Evolutionary conservation across 352 stramenopile species (phyloP).

Genomic region (Phytophthora cryptogea): DNA sequence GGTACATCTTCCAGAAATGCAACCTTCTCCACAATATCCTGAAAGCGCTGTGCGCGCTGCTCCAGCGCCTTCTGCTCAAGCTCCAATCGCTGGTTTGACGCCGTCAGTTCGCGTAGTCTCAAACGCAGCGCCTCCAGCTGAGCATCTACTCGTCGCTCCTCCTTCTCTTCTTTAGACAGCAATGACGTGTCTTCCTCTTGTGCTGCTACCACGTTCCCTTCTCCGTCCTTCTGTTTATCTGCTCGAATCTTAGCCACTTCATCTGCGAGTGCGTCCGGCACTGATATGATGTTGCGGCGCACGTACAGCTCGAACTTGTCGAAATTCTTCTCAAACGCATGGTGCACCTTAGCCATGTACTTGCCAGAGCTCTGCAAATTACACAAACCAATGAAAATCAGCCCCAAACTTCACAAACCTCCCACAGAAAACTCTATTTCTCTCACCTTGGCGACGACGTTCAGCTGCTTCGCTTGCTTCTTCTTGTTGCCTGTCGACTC

Average conservation of each 20-base stretch:
- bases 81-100: conserved; percentile 47
- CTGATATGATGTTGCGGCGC: conserved; percentile 71
- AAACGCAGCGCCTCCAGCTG: conserved; percentile 45
- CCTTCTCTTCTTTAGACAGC: conserved; percentile 47
- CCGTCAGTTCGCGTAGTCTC: conserved; percentile 40
- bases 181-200: conserved; percentile 27
- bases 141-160: conserved; percentile 41
- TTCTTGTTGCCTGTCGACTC: conserved; percentile 61
- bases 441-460: conserved; percentile 61
- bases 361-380: conserved; percentile 48
- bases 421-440: neutral
- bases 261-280: conserved; percentile 49
- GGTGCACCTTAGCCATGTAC: conserved; percentile 68
- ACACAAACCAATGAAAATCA: conserved; percentile 9
- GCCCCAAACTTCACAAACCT: neutral
- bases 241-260: conserved; percentile 48
- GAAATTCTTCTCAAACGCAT: conserved; percentile 81
- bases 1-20: conserved; percentile 56
- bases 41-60: conserved; percentile 42
- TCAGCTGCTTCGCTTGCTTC: conserved; percentile 64
- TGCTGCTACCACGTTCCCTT: neutral
- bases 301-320: conserved; percentile 86
- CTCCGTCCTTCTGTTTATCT: conserved; percentile 22
- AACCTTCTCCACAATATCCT: conserved; percentile 37
- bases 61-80: conserved; percentile 58